Conservation (phyloP, 1,284 basidiomycete genomes). For the Chalciporus sp. region DNA sequence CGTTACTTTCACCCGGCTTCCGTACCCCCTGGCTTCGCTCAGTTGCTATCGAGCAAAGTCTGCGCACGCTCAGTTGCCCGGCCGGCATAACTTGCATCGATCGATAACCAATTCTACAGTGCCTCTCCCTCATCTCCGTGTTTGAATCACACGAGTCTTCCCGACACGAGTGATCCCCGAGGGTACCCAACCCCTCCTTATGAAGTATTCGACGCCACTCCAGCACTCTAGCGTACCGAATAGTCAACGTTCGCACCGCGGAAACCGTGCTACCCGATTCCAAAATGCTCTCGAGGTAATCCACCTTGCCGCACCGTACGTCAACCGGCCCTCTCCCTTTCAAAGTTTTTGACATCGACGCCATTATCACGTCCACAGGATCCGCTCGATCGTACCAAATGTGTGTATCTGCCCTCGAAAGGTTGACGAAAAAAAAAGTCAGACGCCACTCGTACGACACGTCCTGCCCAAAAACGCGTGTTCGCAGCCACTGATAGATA, state of each 20-base stretch:
- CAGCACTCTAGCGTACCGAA: not conserved
- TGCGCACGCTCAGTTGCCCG: slow-evolving; percentile 5
- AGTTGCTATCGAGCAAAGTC: slow-evolving; percentile 11
- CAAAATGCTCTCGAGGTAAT: not conserved
- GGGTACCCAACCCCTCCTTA: not conserved
- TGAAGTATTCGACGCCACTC: not conserved
- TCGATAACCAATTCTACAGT: slow-evolving; percentile 10
- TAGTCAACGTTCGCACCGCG: not conserved
- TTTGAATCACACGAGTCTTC: not conserved
- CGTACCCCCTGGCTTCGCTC: slow-evolving; percentile 5
- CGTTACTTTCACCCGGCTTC: slow-evolving; percentile 5
- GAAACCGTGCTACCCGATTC: not conserved
- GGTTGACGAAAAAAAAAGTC: slow-evolving; percentile 1
- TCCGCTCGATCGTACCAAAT: slow-evolving; percentile 4
- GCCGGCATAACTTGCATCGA: slow-evolving; percentile 21
- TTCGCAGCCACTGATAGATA: slow-evolving; percentile 16
- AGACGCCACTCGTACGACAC: slow-evolving; percentile 20
- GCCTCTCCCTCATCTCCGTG: slow-evolving; percentile 27
- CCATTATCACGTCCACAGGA: slow-evolving; percentile 5
- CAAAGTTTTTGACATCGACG: slow-evolving; percentile 13
- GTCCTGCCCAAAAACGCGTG: slow-evolving; percentile 29
- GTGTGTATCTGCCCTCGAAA: not conserved
- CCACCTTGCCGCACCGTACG: slow-evolving; percentile 1
- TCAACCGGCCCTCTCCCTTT: slow-evolving; percentile 1
- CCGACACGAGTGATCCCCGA: slow-evolving; percentile 2